These are phyloP conservation scores for Vanrija sp. DNA, from an alignment of 1,284 basidiomycete species.

Conservation along the genomic window DNA sequence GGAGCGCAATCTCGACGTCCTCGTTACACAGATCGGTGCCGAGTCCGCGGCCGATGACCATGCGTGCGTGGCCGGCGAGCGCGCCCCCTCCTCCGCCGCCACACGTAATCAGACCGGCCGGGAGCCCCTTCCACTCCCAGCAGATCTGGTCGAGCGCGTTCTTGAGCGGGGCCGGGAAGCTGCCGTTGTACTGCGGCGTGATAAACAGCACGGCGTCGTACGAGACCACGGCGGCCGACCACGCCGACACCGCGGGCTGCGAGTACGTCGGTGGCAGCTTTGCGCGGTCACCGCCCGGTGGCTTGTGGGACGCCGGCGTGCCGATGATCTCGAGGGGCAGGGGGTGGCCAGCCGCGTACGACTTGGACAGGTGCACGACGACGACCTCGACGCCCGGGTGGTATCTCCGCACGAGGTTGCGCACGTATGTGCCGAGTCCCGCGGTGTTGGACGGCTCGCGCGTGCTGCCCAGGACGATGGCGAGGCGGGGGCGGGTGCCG, in stretches of 20 bases:
- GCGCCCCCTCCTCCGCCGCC: slow-evolving; percentile 25
- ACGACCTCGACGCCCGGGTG: neutral
- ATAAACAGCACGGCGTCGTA: slow-evolving; percentile 24
- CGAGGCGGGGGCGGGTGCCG: slow-evolving; percentile 8
- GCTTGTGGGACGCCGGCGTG: slow-evolving; percentile 6
- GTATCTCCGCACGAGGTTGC: neutral
- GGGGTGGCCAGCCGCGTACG: slow-evolving; percentile 14
- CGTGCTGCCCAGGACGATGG: slow-evolving; percentile 18
- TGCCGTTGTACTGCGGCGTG: slow-evolving; percentile 34
- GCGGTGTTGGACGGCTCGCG: slow-evolving; percentile 16
- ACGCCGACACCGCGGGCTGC: slow-evolving; percentile 10
- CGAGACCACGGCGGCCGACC: slow-evolving; percentile 17
- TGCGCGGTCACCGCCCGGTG: neutral
- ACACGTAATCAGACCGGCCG: slow-evolving; percentile 18
- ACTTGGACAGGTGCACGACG: slow-evolving; percentile 10
- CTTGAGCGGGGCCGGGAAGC: slow-evolving; percentile 24
- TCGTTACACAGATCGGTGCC: slow-evolving; percentile 18
- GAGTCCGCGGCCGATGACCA: neutral
- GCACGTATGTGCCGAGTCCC: slow-evolving; percentile 13
- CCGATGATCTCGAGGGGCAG: slow-evolving; percentile 11
- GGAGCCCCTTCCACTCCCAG: slow-evolving; percentile 28
- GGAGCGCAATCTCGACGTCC: slow-evolving; percentile 15
- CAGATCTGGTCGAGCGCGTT: slow-evolving; percentile 32
- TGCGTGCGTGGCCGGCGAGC: slow-evolving; percentile 5
- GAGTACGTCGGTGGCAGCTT: slow-evolving; percentile 11